Percentiles rank a stretch among this genome's conserved stretches.
phyloP scores from a whole-genome alignment of 2,329 filamentous ascomycete species.

The Nothopassalora personata region DNA sequence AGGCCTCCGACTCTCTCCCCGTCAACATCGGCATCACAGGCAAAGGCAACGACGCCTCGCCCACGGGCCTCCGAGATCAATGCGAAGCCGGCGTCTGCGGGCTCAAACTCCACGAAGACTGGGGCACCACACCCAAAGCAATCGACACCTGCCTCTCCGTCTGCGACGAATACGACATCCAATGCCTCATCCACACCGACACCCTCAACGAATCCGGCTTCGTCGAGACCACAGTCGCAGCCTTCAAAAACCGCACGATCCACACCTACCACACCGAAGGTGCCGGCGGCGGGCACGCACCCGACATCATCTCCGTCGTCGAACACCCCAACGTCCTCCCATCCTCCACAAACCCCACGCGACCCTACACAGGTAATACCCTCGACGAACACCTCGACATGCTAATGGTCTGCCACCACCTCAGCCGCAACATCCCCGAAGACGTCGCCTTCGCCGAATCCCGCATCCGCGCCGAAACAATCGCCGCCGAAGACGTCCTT shows the following conservation, averaged over 20 bases:
- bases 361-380: constrained; percentile 86
- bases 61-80: constrained; percentile 69
- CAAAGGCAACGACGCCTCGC: constrained; percentile 82
- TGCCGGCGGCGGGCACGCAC: constrained; percentile 88
- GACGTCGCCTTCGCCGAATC: constrained; percentile 94
- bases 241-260: constrained; percentile 80
- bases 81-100: constrained; percentile 78
- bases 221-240: constrained; percentile 81
- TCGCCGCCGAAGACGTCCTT: constrained; percentile 91
- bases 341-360: constrained; percentile 84
- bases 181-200: constrained; percentile 92
- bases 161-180: constrained; percentile 86
- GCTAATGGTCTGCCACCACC: constrained; percentile 96
- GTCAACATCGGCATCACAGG: constrained; percentile 87
- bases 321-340: constrained; percentile 84
- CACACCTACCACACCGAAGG: constrained; percentile 98
- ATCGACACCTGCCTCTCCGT: constrained; percentile 78
- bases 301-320: constrained; percentile 91
- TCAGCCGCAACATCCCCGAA: constrained; percentile 87
- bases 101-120: constrained; percentile 93
- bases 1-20: constrained; percentile 74
- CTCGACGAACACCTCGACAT: constrained; percentile 96
- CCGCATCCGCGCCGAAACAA: constrained; percentile 91
- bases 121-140: constrained; percentile 84
- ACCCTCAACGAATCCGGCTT: constrained; percentile 97